Evolutionary conservation across 441 rosid species (phyloP), one percentile per base, ranked within the genome.

Genomic region (Gossypium gossypioides): DNA sequence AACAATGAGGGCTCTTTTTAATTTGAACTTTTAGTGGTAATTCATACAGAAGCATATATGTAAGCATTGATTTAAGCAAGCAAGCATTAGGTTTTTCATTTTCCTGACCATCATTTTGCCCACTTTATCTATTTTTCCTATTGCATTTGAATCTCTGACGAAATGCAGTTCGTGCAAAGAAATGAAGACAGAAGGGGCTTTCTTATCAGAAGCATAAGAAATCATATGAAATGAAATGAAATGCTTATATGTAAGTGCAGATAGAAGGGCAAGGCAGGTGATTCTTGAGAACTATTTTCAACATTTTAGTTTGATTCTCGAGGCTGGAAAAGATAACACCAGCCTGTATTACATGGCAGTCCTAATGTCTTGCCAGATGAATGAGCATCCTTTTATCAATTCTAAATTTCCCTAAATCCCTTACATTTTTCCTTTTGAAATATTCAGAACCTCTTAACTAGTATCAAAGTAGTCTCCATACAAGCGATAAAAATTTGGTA

Each of bases 61-160:
- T 27, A 27, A 27, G 6, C 32, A 27, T 27, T 27, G 32, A 27
- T 27, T 27, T 27, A 27, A 27, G 64, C n/a, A 15, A 59, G 16
- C 34, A n/a, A 6, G 22, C 21, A 16, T 2, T 61, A 34, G n/a
- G 18, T 3, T 34, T 61, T 58, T 4, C 37, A 13, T 25, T 7
- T 91, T 58, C 96, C 96, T 27, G 32, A 4, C 32, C 29, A 3
- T 27, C 29, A 27, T 27, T 27, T 27, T 27, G 5, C 32, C 1
- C 32, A 27, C 5, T 27, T 4, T 27, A 27, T 27, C 4, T 27
- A 27, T 27, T 27, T 3, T 27, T 27, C 32, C 32, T 27, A 27
- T 27, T 4, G 32, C 32, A 27, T 27, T 27, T 27, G 32, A 27
- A 27, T 4, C 32, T 3, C 5, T 27, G 32, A 27, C 0, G 6